A percentile compares a stretch with the other conserved stretches of the same genome.
phyloP scores from a whole-genome alignment of 148 eudicot genomes.

The Silene latifolia region DNA sequence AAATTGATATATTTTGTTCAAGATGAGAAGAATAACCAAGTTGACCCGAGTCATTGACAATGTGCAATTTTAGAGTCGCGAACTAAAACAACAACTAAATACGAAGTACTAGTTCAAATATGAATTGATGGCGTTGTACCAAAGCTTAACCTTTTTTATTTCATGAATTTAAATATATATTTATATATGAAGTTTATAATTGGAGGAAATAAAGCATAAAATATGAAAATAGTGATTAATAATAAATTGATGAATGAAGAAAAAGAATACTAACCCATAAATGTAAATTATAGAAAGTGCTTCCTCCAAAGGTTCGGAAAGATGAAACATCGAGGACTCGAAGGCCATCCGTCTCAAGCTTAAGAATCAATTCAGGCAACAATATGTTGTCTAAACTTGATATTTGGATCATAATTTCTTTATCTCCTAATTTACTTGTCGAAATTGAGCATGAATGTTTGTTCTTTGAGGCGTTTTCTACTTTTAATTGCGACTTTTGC shows the following conservation, averaged over 20 bases:
- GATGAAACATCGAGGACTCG: slow-evolving; percentile 40
- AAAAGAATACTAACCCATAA: slow-evolving; percentile 48
- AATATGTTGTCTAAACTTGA: slow-evolving; percentile 31
- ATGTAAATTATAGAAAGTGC: slow-evolving; percentile 54
- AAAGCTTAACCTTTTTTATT: no score
- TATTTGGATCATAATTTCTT: slow-evolving; percentile 43
- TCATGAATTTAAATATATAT: no score
- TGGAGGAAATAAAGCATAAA: no score
- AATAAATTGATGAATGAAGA: background rate
- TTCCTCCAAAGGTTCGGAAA: slow-evolving; percentile 45
- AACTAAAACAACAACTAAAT: no score
- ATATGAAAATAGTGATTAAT: no score
- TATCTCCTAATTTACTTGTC: slow-evolving; percentile 31
- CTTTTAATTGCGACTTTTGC: slow-evolving; percentile 1
- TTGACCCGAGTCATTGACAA: no score
- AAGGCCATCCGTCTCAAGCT: slow-evolving; percentile 49
- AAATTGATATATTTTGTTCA: no score
- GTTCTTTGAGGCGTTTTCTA: background rate
- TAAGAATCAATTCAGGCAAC: slow-evolving; percentile 36
- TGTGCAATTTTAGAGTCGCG: no score
- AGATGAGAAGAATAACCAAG: no score
- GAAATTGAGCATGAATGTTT: slow-evolving; percentile 23
- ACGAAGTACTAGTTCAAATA: no score
- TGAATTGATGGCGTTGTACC: no score
- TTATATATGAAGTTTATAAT: no score